Conservation (phyloP, 768 basidiomycete genomes). For the Suillus discolor region DNA sequence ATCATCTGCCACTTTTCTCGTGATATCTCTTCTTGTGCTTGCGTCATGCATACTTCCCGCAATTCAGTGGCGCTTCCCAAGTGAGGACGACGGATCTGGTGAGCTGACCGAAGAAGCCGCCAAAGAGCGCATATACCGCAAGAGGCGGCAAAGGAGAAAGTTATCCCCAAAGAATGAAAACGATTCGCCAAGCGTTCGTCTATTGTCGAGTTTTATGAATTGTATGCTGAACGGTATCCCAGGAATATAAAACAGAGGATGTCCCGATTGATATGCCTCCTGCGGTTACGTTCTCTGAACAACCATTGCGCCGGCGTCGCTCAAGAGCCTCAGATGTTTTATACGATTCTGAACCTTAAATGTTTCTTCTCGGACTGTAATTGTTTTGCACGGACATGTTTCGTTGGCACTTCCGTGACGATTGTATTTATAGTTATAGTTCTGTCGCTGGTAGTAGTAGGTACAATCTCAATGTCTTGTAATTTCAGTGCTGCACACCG, state of each 20-base stretch:
- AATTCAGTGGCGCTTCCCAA: constrained; percentile 29
- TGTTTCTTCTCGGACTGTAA: neutral
- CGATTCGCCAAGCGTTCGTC: constrained; percentile 27
- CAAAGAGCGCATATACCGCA: constrained; percentile 20
- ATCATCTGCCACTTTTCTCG: constrained; percentile 48
- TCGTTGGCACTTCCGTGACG: constrained; percentile 1
- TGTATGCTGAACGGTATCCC: constrained; percentile 8
- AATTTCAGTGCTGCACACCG: neutral
- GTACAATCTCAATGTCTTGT: neutral
- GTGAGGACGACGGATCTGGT: constrained; percentile 17
- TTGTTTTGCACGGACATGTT: neutral
- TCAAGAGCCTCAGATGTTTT: constrained; percentile 40
- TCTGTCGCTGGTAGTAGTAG: constrained; percentile 13
- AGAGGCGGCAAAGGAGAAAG: constrained; percentile 21
- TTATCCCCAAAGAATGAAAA: constrained; percentile 19
- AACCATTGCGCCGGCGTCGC: constrained; percentile 47
- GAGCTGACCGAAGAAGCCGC: constrained; percentile 10
- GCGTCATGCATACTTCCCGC: constrained; percentile 55
- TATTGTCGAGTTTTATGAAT: constrained; percentile 9
- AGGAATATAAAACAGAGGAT: constrained; percentile 32
- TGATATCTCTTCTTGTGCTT: constrained; percentile 48
- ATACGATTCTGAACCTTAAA: constrained; percentile 33
- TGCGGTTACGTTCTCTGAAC: constrained; percentile 26
- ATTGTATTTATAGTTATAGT: constrained; percentile 25
- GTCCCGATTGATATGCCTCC: constrained; percentile 33